Evolutionary conservation across 352 stramenopile genomes (phyloP).

Genomic region (Globisporangium paroecandrum): DNA sequence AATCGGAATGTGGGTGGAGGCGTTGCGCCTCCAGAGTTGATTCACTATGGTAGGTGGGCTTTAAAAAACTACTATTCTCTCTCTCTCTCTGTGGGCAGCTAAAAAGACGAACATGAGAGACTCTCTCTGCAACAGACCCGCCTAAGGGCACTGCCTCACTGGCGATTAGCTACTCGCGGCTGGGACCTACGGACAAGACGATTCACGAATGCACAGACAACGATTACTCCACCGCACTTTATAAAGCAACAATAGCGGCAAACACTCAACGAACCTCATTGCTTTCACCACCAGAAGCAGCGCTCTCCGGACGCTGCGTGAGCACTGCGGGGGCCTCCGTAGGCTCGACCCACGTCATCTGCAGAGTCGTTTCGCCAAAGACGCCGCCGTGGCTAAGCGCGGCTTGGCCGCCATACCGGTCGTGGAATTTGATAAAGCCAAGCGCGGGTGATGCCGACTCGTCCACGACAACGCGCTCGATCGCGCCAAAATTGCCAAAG

Average conservation of each 20-base stretch:
- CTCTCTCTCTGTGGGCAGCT: not conserved
- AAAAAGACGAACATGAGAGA: constrained; percentile 1
- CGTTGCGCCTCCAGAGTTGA: not conserved
- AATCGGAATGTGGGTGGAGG: not conserved
- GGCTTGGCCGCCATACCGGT: constrained; percentile 70
- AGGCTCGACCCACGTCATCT: constrained; percentile 63
- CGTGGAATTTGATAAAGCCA: constrained; percentile 83
- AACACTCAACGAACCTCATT: not conserved
- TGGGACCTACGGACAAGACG: not conserved
- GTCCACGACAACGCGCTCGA: constrained; percentile 77
- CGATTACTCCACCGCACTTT: not conserved
- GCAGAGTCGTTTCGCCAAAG: constrained; percentile 54
- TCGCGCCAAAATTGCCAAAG: constrained; percentile 81
- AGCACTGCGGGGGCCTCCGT: constrained; percentile 51
- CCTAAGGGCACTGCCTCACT: too few species aligned
- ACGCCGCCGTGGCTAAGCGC: constrained; percentile 56
- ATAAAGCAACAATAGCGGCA: not conserved
- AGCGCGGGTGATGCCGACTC: constrained; percentile 36
- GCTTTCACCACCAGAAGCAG: constrained; percentile 1
- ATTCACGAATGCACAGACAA: not conserved
- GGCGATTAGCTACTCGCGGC: not conserved
- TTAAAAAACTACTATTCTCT: not conserved
- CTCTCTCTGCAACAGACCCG: not conserved
- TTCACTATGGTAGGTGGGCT: constrained; percentile 1
- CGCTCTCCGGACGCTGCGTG: constrained; percentile 17